Percentiles rank a stretch among this genome's conserved stretches.
Conservation (phyloP, 148 eudicot genomes). For the Rheum nobile region DNA sequence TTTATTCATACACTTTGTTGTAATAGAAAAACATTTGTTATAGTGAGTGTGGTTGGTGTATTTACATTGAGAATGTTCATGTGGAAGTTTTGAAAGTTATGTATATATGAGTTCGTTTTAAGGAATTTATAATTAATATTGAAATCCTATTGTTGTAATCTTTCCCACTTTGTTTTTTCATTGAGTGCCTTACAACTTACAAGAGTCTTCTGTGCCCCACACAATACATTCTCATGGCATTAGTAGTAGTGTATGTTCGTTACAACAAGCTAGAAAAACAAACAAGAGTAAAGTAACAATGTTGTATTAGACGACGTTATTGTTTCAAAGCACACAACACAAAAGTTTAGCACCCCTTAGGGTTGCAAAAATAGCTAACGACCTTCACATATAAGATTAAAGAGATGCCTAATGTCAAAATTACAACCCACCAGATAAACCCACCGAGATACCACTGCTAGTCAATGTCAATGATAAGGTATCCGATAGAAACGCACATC, state of each 20-base stretch:
- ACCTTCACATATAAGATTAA: background rate
- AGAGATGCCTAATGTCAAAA: background rate
- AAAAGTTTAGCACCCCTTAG: background rate
- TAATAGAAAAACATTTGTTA: too few relatives aligned
- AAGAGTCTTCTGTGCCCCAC: background rate
- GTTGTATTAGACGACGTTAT: background rate
- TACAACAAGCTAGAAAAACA: slow-evolving; percentile 5
- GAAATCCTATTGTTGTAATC: too few relatives aligned
- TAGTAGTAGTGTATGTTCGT: background rate
- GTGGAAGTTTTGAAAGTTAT: too few relatives aligned
- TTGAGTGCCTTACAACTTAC: too few relatives aligned
- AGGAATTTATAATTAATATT: too few relatives aligned
- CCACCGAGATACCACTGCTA: slow-evolving; percentile 13
- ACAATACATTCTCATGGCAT: background rate
- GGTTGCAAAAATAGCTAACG: background rate
- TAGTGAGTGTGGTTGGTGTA: too few relatives aligned
- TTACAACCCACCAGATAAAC: background rate
- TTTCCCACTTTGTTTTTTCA: too few relatives aligned
- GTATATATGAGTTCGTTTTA: too few relatives aligned
- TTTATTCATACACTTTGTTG: too few relatives aligned
- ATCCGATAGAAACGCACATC: slow-evolving; percentile 96
- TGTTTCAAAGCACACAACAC: background rate
- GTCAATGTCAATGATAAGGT: slow-evolving; percentile 90
- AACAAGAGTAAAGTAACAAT: background rate
- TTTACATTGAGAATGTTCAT: too few relatives aligned